Evolutionary conservation across 2,329 filamentous ascomycete genomes (phyloP).

Genomic region (Neofusicoccum kwambonambiense): DNA sequence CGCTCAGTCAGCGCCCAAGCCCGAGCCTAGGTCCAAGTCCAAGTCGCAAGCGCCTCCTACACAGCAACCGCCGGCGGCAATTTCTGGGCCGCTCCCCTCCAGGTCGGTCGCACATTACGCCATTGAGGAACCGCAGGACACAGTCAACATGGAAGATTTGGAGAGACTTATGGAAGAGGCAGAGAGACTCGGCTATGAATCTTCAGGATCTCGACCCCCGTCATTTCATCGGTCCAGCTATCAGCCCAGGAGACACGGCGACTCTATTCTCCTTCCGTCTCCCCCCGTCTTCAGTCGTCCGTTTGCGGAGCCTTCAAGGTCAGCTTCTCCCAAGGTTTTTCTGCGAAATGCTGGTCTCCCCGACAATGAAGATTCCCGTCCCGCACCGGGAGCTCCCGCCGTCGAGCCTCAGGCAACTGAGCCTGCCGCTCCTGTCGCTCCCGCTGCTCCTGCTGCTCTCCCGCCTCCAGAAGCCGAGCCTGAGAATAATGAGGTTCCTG

Average conservation of each 20-base stretch:
- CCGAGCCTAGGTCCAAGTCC: slow-evolving; percentile 26
- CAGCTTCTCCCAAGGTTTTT: slow-evolving; percentile 38
- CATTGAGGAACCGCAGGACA: slow-evolving; percentile 50
- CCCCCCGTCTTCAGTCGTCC: slow-evolving; percentile 29
- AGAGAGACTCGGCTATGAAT: slow-evolving; percentile 23
- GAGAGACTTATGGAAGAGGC: slow-evolving; percentile 48
- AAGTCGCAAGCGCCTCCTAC: slow-evolving; percentile 34
- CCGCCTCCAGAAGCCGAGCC: neutral
- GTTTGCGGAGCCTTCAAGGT: slow-evolving; percentile 29
- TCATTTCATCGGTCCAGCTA: neutral
- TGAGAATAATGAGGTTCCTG: neutral
- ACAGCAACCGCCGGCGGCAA: slow-evolving; percentile 30
- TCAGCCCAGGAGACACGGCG: slow-evolving; percentile 13
- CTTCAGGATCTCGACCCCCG: slow-evolving; percentile 10
- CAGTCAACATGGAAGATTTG: slow-evolving; percentile 45
- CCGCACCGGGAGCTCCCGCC: neutral
- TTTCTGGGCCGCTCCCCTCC: slow-evolving; percentile 23
- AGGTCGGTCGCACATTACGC: slow-evolving; percentile 59
- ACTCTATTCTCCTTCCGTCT: slow-evolving; percentile 39
- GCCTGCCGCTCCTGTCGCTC: neutral
- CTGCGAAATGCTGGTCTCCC: neutral
- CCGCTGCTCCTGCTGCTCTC: neutral
- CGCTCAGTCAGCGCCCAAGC: slow-evolving; percentile 41
- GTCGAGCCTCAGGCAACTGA: neutral
- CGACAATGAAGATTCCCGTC: neutral